Evolutionary conservation across 345 rosid genomes (phyloP).

Genomic region (Syzygium aromaticum): DNA sequence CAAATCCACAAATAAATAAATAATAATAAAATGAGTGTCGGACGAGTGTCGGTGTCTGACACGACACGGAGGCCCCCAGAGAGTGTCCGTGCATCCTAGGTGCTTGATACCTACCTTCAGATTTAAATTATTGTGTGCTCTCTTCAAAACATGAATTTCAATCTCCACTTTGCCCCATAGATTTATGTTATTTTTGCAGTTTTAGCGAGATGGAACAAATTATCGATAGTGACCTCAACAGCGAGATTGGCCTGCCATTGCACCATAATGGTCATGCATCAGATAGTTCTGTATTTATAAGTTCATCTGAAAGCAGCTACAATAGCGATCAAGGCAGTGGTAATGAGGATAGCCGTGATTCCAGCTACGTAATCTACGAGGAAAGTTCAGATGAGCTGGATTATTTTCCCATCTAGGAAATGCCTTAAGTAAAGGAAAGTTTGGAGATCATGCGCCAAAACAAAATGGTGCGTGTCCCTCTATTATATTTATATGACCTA

Average conservation of each 20-base stretch:
- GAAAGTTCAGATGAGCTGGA: constrained; percentile 69
- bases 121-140: background rate
- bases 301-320: constrained; percentile 56
- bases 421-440: background rate
- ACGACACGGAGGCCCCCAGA: too few species aligned
- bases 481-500: background rate
- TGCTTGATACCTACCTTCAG: background rate
- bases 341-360: constrained; percentile 49
- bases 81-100: too few species aligned
- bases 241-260: constrained; percentile 34
- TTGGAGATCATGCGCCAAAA: background rate
- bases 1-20: too few species aligned
- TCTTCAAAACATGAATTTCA: background rate
- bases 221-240: constrained; percentile 43
- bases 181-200: constrained; percentile 36
- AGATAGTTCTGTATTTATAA: constrained; percentile 36
- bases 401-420: constrained; percentile 28
- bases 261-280: constrained; percentile 30
- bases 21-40: too few species aligned
- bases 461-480: constrained; percentile 13
- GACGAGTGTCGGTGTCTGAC: too few species aligned
- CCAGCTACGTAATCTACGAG: constrained; percentile 32
- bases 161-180: background rate
- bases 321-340: constrained; percentile 62
- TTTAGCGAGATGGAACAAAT: constrained; percentile 45